Evolutionary conservation across 352 stramenopile genomes (phyloP).

Genomic region (Globisporangium carolinianum): DNA sequence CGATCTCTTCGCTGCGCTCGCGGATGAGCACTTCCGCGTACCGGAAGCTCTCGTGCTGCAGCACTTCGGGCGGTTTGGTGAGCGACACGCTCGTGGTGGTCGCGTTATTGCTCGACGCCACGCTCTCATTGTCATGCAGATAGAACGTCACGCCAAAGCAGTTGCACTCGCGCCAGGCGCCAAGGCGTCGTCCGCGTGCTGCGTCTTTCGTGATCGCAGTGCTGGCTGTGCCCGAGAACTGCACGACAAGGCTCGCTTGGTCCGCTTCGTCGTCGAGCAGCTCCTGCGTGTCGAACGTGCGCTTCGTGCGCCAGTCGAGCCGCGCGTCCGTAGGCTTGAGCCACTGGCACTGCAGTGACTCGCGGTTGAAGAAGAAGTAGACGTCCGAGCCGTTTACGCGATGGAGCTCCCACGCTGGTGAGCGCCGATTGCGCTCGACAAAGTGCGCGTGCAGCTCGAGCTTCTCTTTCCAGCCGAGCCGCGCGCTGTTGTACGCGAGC

Average conservation of each 20-base stretch:
- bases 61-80: conserved; percentile 48
- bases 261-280: conserved; percentile 47
- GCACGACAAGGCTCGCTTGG: conserved; percentile 26
- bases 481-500: conserved; percentile 17
- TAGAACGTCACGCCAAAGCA: conserved; percentile 57
- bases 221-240: conserved; percentile 34
- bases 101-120: background rate
- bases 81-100: conserved; percentile 18
- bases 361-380: conserved; percentile 74
- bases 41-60: conserved; percentile 38
- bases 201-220: conserved; percentile 31
- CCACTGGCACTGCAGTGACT: conserved; percentile 50
- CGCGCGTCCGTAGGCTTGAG: conserved; percentile 28
- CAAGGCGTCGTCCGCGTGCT: conserved; percentile 30
- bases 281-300: conserved; percentile 39
- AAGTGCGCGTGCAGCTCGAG: conserved; percentile 34
- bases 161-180: conserved; percentile 45
- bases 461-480: conserved; percentile 68
- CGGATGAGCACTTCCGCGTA: conserved; percentile 48
- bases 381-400: conserved; percentile 44
- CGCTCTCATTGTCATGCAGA: conserved; percentile 20
- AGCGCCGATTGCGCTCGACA: conserved; percentile 40
- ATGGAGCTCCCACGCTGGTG: conserved; percentile 54
- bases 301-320: conserved; percentile 44
- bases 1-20: conserved; percentile 55